Percentiles rank a stretch among this genome's conserved stretches.
phyloP scores from a whole-genome alignment of 169 alveolate species.

The Eimeria necatrix region DNA sequence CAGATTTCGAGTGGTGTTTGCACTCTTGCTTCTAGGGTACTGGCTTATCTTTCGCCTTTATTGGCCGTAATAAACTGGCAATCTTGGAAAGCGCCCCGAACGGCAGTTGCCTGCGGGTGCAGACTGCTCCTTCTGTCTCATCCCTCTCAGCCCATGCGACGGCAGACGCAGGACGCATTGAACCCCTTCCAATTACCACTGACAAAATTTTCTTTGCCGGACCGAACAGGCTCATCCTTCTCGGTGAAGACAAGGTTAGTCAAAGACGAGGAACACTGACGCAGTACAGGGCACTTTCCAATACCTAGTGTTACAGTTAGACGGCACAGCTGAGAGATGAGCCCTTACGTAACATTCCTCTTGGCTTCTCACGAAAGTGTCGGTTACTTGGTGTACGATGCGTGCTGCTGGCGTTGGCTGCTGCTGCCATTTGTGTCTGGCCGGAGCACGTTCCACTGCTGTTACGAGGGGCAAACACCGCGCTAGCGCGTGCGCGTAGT shows the following conservation, averaged over 20 bases:
- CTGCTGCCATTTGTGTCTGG: neutral
- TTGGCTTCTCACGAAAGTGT: too few species aligned
- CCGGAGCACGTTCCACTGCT: too few species aligned
- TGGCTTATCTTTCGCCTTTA: constrained; percentile 81
- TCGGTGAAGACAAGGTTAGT: constrained; percentile 80
- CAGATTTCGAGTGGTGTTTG: neutral
- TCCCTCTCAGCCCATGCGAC: constrained; percentile 29
- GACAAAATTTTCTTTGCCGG: constrained; percentile 84
- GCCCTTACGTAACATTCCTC: too few species aligned
- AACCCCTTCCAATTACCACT: constrained; percentile 80
- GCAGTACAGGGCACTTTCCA: too few species aligned
- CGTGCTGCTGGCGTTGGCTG: neutral
- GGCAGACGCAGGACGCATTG: constrained; percentile 75
- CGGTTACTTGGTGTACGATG: neutral
- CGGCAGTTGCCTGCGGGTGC: constrained; percentile 83
- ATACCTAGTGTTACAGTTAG: too few species aligned
- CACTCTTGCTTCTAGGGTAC: constrained; percentile 58
- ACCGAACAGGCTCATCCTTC: constrained; percentile 83
- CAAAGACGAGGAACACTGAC: neutral
- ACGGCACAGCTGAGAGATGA: too few species aligned
- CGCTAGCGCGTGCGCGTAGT: too few species aligned
- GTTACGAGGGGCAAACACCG: too few species aligned
- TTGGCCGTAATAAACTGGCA: constrained; percentile 84
- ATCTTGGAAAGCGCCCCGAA: constrained; percentile 75
- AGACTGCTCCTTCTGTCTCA: constrained; percentile 56